Evolutionary conservation across 352 stramenopile species (phyloP), one percentile per base, ranked within the genome.

Genomic region (Blastocystis sp.): DNA sequence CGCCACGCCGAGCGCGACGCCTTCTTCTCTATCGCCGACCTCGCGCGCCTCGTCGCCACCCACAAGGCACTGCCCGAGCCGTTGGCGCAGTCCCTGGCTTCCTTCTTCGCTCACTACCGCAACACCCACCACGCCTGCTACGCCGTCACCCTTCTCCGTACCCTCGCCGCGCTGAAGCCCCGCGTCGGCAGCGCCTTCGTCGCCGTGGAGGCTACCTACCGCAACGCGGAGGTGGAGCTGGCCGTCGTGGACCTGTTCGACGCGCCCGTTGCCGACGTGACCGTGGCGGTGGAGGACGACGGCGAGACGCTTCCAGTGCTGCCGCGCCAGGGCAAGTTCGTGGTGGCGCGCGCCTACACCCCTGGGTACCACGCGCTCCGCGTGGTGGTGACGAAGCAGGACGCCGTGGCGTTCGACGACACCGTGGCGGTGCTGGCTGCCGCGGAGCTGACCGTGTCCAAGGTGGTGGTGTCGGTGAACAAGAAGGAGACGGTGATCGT

Each of bases 71-170:
- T 76, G n/a, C 28, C 23, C 21, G 34, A 11, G 1, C 34, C 41
- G 1, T 0, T 19, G 21, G 48, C 66, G 9, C 41, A 38, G n/a
- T 2, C 34, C 3, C 2, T 76, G 1, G 28, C 66, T 7, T 41
- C 66, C 9, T 48, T 34, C 38, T 76, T 76, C 66, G 14, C 52
- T n/a, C 38, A 11, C 38, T 48, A 59, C 66, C 66, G 53, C 66
- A 76, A 40, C 7, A 76, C 66, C 10, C 5, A 9, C 11, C 66
- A 45, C 52, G 14, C 66, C 48, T 40, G 52, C 48, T 40, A 59
- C 48, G 66, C 66, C 41, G 48, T 76, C 66, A 34, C 66, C 9
- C 66, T 76, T 28, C 66, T 76, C 14, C 66, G 66, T 28, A 1
- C 53, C 14, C 38, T 76, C 2, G 21, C 66, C 2, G 28, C 52